Evolutionary conservation across 495 filamentous ascomycete genomes (phyloP).

Genomic region (Poronia punctata): DNA sequence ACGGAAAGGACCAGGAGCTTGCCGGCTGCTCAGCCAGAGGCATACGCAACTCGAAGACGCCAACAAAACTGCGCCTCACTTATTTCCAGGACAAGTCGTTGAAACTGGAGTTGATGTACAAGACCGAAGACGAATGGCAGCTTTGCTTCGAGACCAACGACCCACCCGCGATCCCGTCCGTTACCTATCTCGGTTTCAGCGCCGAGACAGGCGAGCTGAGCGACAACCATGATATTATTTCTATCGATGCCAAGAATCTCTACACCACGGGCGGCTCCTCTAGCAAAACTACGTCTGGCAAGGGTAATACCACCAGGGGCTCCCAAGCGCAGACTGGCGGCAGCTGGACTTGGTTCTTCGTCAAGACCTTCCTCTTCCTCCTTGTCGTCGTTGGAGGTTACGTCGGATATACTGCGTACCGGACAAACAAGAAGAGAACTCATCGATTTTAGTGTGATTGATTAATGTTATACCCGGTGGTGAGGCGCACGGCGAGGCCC

Average conservation of each 20-base stretch:
- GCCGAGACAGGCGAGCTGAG: constrained; percentile 94
- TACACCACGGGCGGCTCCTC: constrained; percentile 54
- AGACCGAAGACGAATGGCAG: constrained; percentile 78
- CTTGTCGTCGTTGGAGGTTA: constrained; percentile 65
- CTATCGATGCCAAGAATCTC: constrained; percentile 78
- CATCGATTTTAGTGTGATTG: constrained; percentile 89
- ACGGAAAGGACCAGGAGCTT: constrained; percentile 88
- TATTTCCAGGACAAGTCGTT: constrained; percentile 96
- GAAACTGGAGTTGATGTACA: constrained; percentile 90
- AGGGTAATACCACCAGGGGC: constrained; percentile 27
- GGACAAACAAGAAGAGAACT: constrained; percentile 57
- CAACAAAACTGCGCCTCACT: constrained; percentile 81
- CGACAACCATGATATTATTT: constrained; percentile 97
- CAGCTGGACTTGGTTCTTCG: constrained; percentile 88
- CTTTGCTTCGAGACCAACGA: constrained; percentile 77
- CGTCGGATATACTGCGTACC: constrained; percentile 76
- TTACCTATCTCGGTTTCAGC: constrained; percentile 91
- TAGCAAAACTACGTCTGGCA: constrained; percentile 31
- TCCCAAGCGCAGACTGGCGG: constrained; percentile 41
- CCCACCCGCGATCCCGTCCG: constrained; percentile 72
- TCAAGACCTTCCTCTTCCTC: constrained; percentile 74
- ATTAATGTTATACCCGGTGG: constrained; percentile 14
- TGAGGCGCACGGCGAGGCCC: neutral
- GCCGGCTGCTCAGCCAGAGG: constrained; percentile 94
- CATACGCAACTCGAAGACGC: constrained; percentile 66